A percentile compares a stretch with the other conserved stretches of the same genome.
These are phyloP conservation scores for Pseudodiploospora longispora DNA, from an alignment of 2,329 filamentous ascomycete species.

Conservation along the genomic window DNA sequence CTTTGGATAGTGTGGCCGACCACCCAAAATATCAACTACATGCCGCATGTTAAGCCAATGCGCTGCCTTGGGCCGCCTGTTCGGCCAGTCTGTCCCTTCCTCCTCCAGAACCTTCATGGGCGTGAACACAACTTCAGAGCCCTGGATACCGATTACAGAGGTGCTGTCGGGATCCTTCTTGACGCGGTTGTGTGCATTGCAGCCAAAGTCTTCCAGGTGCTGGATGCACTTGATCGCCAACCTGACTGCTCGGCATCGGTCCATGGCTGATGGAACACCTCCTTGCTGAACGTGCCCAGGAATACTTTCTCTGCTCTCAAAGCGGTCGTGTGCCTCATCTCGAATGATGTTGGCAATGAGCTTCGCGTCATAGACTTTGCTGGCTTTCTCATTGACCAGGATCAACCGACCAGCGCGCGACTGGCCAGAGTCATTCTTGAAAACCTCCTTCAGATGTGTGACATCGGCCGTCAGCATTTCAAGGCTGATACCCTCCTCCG, in stretches of 20 bases:
- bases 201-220: constrained; percentile 73
- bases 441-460: constrained; percentile 76
- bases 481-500: constrained; percentile 89
- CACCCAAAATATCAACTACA: constrained; percentile 77
- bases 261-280: constrained; percentile 89
- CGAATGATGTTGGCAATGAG: constrained; percentile 93
- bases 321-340: constrained; percentile 83
- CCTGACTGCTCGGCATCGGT: constrained; percentile 82
- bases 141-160: constrained; percentile 85
- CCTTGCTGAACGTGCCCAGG: constrained; percentile 94
- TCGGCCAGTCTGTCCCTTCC: constrained; percentile 86
- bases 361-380: constrained; percentile 82
- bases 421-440: constrained; percentile 77
- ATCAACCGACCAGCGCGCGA: constrained; percentile 88
- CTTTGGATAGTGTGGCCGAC: constrained; percentile 48
- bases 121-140: constrained; percentile 81
- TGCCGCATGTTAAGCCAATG: constrained; percentile 79
- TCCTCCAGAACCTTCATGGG: constrained; percentile 74
- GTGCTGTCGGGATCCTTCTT: constrained; percentile 65
- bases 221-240: constrained; percentile 92
- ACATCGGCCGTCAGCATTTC: constrained; percentile 91
- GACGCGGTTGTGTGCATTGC: constrained; percentile 57
- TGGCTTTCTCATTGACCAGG: constrained; percentile 93
- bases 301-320: constrained; percentile 86
- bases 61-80: constrained; percentile 72